phyloP scores from a whole-genome alignment of 352 stramenopile species.

The Globisporangium nunn region DNA sequence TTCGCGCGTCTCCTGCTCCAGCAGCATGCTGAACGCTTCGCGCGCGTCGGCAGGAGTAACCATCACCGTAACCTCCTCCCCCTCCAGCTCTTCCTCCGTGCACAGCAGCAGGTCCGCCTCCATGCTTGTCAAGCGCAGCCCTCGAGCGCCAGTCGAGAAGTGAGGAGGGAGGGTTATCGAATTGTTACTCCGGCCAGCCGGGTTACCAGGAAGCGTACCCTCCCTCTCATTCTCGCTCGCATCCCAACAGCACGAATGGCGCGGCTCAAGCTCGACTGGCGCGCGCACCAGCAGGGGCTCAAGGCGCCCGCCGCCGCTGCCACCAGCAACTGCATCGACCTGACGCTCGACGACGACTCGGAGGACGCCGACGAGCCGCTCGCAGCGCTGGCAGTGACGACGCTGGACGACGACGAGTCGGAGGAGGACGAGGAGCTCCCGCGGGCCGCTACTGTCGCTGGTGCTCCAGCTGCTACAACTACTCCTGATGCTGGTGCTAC shows the following conservation, averaged over 20 bases:
- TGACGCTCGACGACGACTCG: conserved; percentile 47
- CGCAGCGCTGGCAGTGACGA: not conserved
- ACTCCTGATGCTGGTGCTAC: too few relatives aligned
- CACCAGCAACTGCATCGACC: conserved; percentile 28
- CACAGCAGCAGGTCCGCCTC: not conserved
- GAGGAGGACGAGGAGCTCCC: conserved; percentile 35
- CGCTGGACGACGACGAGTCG: conserved; percentile 13
- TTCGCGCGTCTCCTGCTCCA: conserved; percentile 19
- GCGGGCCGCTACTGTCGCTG: not conserved
- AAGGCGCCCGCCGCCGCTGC: not conserved
- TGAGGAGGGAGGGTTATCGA: too few relatives aligned
- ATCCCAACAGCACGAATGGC: conserved; percentile 1
- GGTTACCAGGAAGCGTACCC: too few relatives aligned
- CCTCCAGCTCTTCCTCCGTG: not conserved
- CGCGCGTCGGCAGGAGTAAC: conserved; percentile 2
- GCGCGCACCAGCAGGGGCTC: not conserved
- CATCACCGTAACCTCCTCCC: not conserved
- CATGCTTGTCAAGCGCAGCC: not conserved
- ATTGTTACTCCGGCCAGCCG: too few relatives aligned
- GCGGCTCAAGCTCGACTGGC: conserved; percentile 13
- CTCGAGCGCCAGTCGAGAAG: not conserved
- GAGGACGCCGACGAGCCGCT: conserved; percentile 48
- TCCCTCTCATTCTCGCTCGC: too few relatives aligned
- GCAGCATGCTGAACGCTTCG: conserved; percentile 21
- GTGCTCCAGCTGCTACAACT: too few relatives aligned